phyloP scores from a whole-genome alignment of 192 early-diverging fungal species.

The Coemansia sp. region DNA sequence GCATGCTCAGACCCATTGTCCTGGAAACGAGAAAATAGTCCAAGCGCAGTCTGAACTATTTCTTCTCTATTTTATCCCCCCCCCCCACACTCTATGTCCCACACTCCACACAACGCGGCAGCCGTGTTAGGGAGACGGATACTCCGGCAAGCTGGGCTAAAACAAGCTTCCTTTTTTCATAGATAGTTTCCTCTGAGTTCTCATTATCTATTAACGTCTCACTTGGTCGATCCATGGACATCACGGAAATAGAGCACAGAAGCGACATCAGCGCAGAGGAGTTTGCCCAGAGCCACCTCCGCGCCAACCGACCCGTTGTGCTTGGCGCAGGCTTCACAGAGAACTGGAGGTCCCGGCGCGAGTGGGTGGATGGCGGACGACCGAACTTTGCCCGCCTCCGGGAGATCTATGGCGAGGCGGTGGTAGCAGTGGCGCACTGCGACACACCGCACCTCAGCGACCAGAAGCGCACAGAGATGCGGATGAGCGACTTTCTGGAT shows the following conservation, averaged over 20 bases:
- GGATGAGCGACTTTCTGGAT: conserved; percentile 57
- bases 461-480: conserved; percentile 61
- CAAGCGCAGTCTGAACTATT: too few relatives aligned
- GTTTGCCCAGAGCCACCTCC: conserved; percentile 36
- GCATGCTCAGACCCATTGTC: too few relatives aligned
- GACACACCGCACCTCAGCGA: conserved; percentile 61
- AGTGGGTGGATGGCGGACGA: conserved; percentile 54
- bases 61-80: too few relatives aligned
- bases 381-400: conserved; percentile 45
- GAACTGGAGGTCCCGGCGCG: conserved; percentile 58
- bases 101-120: too few relatives aligned
- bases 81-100: too few relatives aligned
- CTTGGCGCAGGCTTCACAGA: conserved; percentile 20
- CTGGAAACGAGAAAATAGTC: too few relatives aligned
- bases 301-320: conserved; percentile 33
- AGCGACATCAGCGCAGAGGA: conserved; percentile 27
- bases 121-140: too few relatives aligned
- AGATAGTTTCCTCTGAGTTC: neutral
- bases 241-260: conserved; percentile 26
- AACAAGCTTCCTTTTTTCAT: neutral
- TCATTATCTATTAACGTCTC: too few relatives aligned
- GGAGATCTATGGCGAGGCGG: conserved; percentile 17
- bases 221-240: neutral
- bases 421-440: conserved; percentile 67
- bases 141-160: too few relatives aligned